Conservation (phyloP, 495 filamentous ascomycete species). For the Beverwykella pulmonaria region DNA sequence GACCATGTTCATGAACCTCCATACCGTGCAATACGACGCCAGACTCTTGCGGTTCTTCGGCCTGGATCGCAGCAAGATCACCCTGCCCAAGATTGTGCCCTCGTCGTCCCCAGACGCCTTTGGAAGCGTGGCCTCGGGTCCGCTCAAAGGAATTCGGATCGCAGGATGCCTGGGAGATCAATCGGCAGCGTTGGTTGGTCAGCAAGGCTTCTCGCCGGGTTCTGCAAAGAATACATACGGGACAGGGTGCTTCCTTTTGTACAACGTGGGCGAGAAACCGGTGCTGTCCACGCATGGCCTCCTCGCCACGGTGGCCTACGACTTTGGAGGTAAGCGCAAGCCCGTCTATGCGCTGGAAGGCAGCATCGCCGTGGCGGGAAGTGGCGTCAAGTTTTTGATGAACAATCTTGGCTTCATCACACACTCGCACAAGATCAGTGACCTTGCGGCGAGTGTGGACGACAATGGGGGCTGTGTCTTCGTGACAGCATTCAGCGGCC, state of each 20-base stretch:
- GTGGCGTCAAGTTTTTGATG: slow-evolving; percentile 86
- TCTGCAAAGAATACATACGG: slow-evolving; percentile 96
- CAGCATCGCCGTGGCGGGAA: slow-evolving; percentile 87
- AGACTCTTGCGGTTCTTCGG: slow-evolving; percentile 80
- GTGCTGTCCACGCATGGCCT: slow-evolving; percentile 90
- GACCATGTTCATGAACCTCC: slow-evolving; percentile 96
- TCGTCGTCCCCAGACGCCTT: slow-evolving; percentile 79
- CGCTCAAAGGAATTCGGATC: slow-evolving; percentile 75
- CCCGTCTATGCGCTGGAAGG: slow-evolving; percentile 92
- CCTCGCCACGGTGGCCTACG: slow-evolving; percentile 83
- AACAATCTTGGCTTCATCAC: slow-evolving; percentile 86
- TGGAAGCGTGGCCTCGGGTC: slow-evolving; percentile 66
- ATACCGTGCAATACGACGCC: slow-evolving; percentile 83
- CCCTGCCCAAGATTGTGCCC: slow-evolving; percentile 81
- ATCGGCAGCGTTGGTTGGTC: slow-evolving; percentile 87
- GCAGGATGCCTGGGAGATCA: slow-evolving; percentile 91
- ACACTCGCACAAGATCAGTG: slow-evolving; percentile 76
- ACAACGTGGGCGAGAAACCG: slow-evolving; percentile 88
- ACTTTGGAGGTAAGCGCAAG: slow-evolving; percentile 72
- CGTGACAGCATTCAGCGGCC: slow-evolving; percentile 92
- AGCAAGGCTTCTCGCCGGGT: slow-evolving; percentile 85
- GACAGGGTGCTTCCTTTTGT: slow-evolving; percentile 92
- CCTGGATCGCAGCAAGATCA: slow-evolving; percentile 72
- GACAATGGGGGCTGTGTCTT: slow-evolving; percentile 93
- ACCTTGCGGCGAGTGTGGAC: slow-evolving; percentile 77